These are phyloP conservation scores for Phytophthora aleatoria DNA, from an alignment of 352 stramenopile species.

Conservation along the genomic window DNA sequence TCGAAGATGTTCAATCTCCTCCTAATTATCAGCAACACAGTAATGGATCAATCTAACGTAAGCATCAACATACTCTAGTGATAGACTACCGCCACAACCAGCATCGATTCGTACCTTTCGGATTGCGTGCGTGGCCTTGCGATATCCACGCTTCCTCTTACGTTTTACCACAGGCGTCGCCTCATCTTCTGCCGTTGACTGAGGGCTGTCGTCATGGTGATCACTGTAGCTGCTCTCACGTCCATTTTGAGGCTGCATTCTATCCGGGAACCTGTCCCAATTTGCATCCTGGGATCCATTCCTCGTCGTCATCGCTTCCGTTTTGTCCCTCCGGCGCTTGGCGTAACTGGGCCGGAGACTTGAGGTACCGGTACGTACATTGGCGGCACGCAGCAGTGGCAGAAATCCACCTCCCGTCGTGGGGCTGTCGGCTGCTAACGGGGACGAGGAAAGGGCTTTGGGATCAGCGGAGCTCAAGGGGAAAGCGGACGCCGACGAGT, in stretches of 20 bases:
- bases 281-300: background rate
- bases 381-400: conserved; percentile 22
- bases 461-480: background rate
- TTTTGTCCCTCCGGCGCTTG: background rate
- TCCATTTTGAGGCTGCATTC: conserved; percentile 4
- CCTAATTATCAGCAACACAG: conserved; percentile 12
- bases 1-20: conserved; percentile 36
- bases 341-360: background rate
- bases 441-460: background rate
- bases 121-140: conserved; percentile 42
- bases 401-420: conserved; percentile 4
- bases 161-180: conserved; percentile 6
- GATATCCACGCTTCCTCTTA: conserved; percentile 31
- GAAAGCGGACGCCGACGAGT: background rate
- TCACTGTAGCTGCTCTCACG: conserved; percentile 1
- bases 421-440: background rate
- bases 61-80: background rate
- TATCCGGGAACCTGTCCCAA: background rate
- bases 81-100: background rate
- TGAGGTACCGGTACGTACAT: conserved; percentile 10
- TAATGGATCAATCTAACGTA: conserved; percentile 6
- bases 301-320: background rate
- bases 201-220: background rate
- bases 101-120: conserved; percentile 29
- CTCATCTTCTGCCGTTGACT: conserved; percentile 18